phyloP scores from a whole-genome alignment of 2,329 filamentous ascomycete genomes.

The Ciborinia camelliae region DNA sequence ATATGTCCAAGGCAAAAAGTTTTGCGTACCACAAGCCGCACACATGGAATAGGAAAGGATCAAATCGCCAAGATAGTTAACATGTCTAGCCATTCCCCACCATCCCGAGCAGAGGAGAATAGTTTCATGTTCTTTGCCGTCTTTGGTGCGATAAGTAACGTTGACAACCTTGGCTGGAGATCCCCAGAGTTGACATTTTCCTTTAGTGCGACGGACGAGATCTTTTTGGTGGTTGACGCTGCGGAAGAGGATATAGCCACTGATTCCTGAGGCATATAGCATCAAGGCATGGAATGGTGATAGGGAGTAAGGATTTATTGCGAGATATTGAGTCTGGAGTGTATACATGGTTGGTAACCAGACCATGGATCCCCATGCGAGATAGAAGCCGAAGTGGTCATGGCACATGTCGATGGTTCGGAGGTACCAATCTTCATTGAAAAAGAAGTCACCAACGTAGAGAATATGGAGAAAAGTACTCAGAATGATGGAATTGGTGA shows the following conservation, averaged over 20 bases:
- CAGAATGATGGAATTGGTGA: constrained; percentile 44
- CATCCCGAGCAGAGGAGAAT: constrained; percentile 42
- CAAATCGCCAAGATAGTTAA: constrained; percentile 43
- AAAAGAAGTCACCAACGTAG: constrained; percentile 49
- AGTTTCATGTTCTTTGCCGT: constrained; percentile 42
- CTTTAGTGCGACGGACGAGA: constrained; percentile 40
- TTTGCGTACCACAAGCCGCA: constrained; percentile 41
- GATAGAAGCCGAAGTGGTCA: constrained; percentile 44
- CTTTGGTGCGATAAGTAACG: constrained; percentile 42
- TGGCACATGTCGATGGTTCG: constrained; percentile 44
- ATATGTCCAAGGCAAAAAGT: constrained; percentile 45
- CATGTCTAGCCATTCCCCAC: constrained; percentile 43
- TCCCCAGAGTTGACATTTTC: constrained; percentile 45
- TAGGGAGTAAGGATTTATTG: constrained; percentile 41
- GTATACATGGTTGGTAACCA: constrained; percentile 48
- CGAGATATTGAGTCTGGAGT: constrained; percentile 47
- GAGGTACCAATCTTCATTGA: constrained; percentile 49
- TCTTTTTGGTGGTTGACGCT: constrained; percentile 47
- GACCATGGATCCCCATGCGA: constrained; percentile 44
- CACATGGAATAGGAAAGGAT: constrained; percentile 43
- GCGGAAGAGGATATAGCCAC: constrained; percentile 46
- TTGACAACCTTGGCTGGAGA: constrained; percentile 41
- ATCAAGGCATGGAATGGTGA: constrained; percentile 29
- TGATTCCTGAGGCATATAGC: constrained; percentile 37
- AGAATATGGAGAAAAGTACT: constrained; percentile 44